These are phyloP conservation scores for Microbotryum intermedium DNA, from an alignment of 1,284 basidiomycete species.

Conservation along the genomic window DNA sequence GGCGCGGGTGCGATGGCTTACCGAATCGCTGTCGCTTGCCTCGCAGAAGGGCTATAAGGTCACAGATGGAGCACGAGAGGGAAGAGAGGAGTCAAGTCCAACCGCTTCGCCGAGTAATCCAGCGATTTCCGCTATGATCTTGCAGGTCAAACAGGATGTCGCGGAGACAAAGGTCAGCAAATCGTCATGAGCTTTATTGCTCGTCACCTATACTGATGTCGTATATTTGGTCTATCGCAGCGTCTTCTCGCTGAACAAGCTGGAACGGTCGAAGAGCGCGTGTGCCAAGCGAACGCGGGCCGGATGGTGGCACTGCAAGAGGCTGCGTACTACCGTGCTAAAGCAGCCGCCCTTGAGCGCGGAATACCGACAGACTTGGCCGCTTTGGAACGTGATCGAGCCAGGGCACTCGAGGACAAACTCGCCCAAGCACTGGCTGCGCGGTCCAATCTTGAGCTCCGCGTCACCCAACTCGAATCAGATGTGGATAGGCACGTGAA, in stretches of 20 bases:
- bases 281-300: slow-evolving; percentile 70
- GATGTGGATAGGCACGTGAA: slow-evolving; percentile 33
- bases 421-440: slow-evolving; percentile 63
- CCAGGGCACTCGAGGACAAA: slow-evolving; percentile 69
- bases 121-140: slow-evolving; percentile 40
- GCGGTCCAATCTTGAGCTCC: slow-evolving; percentile 62
- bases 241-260: slow-evolving; percentile 65
- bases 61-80: slow-evolving; percentile 31
- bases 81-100: slow-evolving; percentile 30
- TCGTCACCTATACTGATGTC: slow-evolving; percentile 14
- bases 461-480: slow-evolving; percentile 56
- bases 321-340: slow-evolving; percentile 91
- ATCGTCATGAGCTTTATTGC: slow-evolving; percentile 8
- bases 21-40: slow-evolving; percentile 26
- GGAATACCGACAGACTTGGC: slow-evolving; percentile 56
- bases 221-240: slow-evolving; percentile 41
- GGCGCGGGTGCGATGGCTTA: slow-evolving; percentile 35
- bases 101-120: not conserved
- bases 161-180: slow-evolving; percentile 70
- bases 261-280: slow-evolving; percentile 62
- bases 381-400: slow-evolving; percentile 71
- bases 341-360: slow-evolving; percentile 74
- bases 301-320: slow-evolving; percentile 80
- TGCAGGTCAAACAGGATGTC: slow-evolving; percentile 82
- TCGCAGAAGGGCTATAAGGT: slow-evolving; percentile 20